phyloP scores from a whole-genome alignment of 164 flowering plant genomes.

The Amborella trichopoda region DNA sequence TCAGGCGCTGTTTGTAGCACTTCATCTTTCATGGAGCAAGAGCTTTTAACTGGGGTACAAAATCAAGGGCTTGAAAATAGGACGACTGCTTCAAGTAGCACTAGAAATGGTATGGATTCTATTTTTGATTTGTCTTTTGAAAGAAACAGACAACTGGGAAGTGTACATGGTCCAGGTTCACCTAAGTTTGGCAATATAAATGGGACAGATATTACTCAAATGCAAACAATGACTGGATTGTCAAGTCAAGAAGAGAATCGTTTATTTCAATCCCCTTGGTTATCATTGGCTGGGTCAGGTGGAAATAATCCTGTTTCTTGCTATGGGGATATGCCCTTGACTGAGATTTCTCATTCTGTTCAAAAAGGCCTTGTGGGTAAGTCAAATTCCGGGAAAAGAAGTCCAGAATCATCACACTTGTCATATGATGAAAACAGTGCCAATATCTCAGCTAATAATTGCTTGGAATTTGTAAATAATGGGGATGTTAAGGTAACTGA shows the following conservation, averaged over 20 bases:
- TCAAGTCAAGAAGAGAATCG: conserved; percentile 17
- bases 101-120: too few relatives aligned
- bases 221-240: conserved; percentile 5
- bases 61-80: conserved; percentile 6
- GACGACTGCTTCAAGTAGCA: conserved; percentile 8
- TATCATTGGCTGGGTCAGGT: conserved; percentile 6
- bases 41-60: conserved; percentile 10
- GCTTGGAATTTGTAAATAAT: too few relatives aligned
- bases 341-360: conserved; percentile 8
- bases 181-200: too few relatives aligned
- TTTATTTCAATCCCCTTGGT: conserved; percentile 22
- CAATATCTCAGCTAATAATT: too few relatives aligned
- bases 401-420: conserved; percentile 4
- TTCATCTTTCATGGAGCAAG: conserved; percentile 14
- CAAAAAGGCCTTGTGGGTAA: conserved; percentile 8
- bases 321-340: conserved; percentile 9
- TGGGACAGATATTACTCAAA: too few relatives aligned
- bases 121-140: too few relatives aligned
- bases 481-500: too few relatives aligned
- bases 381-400: conserved; percentile 8
- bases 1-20: conserved; percentile 11
- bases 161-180: too few relatives aligned
- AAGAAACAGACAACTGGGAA: too few relatives aligned
- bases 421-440: conserved; percentile 10
- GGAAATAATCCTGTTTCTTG: conserved; percentile 7